These are phyloP conservation scores for Fusarium humuli DNA, from an alignment of 2,329 filamentous ascomycete species.

Conservation along the genomic window DNA sequence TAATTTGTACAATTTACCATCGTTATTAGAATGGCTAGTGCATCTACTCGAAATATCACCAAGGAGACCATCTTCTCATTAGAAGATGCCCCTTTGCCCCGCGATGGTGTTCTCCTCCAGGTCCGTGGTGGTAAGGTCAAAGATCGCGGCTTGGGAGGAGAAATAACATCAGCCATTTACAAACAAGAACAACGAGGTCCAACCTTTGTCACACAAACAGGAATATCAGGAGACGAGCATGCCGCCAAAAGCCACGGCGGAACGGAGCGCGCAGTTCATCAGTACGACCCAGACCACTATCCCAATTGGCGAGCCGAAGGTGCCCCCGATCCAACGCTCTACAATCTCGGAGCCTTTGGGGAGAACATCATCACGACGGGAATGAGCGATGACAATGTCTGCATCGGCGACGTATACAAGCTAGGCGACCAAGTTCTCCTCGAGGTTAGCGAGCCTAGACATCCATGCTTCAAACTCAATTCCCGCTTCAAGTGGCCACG, in stretches of 20 bases:
- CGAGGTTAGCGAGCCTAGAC: background rate
- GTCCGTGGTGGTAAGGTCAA: background rate
- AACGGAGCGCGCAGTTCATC: background rate
- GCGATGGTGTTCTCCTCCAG: background rate
- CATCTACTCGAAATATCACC: background rate
- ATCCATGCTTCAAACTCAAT: background rate
- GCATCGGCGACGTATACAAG: background rate
- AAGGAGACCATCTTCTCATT: background rate
- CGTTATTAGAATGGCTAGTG: background rate
- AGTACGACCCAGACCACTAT: background rate
- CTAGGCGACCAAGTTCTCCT: background rate
- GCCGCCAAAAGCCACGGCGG: background rate
- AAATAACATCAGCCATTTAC: background rate
- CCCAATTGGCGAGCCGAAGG: background rate
- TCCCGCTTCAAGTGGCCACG: background rate
- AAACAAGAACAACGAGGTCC: background rate
- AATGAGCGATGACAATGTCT: background rate
- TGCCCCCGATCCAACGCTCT: background rate
- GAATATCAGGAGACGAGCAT: background rate
- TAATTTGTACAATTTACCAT: too few relatives aligned
- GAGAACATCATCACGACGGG: background rate
- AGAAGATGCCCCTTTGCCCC: background rate
- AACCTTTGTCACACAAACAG: background rate
- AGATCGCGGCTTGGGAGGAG: background rate
- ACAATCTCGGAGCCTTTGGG: background rate